phyloP scores from a whole-genome alignment of 2,329 filamentous ascomycete species.

The Pestalotiopsis sp. region DNA sequence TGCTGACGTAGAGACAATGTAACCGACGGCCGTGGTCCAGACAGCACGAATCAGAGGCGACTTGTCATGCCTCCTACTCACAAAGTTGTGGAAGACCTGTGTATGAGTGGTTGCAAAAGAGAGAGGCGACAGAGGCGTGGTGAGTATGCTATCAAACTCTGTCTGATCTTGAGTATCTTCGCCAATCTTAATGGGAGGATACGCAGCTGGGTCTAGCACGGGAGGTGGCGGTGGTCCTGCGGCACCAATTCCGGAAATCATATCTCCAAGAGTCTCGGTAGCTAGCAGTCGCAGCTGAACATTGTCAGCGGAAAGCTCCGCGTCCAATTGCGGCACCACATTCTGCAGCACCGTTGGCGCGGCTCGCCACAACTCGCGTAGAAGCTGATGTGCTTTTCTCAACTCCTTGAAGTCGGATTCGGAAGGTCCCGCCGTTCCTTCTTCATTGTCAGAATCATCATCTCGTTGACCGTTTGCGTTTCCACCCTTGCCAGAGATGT shows the following conservation, averaged over 20 bases:
- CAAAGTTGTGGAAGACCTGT: slow-evolving; percentile 79
- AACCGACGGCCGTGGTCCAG: slow-evolving; percentile 82
- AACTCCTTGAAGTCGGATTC: slow-evolving; percentile 87
- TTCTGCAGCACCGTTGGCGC: slow-evolving; percentile 87
- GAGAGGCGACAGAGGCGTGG: slow-evolving; percentile 82
- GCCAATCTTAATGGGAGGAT: slow-evolving; percentile 73
- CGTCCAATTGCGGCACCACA: slow-evolving; percentile 90
- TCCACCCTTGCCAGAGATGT: slow-evolving; percentile 68
- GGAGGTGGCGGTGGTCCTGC: slow-evolving; percentile 79
- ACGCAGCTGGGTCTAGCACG: slow-evolving; percentile 77
- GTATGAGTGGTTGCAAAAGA: slow-evolving; percentile 86
- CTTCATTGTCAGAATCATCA: slow-evolving; percentile 66
- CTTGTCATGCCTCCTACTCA: slow-evolving; percentile 86
- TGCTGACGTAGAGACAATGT: slow-evolving; percentile 88
- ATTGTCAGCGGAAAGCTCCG: slow-evolving; percentile 89
- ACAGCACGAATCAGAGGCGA: slow-evolving; percentile 78
- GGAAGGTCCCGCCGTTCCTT: slow-evolving; percentile 63
- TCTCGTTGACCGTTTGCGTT: slow-evolving; percentile 60
- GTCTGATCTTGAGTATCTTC: slow-evolving; percentile 56
- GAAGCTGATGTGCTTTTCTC: slow-evolving; percentile 83
- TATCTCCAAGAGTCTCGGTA: slow-evolving; percentile 92
- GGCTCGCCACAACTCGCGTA: slow-evolving; percentile 92
- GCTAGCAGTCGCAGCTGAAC: slow-evolving; percentile 83
- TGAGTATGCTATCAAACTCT: slow-evolving; percentile 63
- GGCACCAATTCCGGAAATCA: slow-evolving; percentile 90